These are phyloP conservation scores for Prunus mongolica DNA, from an alignment of 306 rosid species.

Conservation along the genomic window DNA sequence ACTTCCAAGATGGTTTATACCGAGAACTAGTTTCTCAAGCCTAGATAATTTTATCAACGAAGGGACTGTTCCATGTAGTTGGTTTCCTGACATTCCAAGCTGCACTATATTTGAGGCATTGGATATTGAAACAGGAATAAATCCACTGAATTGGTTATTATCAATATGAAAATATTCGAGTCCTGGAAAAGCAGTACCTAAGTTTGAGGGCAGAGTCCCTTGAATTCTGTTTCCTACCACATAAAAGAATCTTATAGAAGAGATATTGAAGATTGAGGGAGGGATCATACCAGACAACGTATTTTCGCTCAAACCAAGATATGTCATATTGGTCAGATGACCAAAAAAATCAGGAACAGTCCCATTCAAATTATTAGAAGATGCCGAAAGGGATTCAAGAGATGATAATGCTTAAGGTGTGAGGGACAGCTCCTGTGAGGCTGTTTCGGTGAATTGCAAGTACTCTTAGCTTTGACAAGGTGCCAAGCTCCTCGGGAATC, in stretches of 20 bases:
- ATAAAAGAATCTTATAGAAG: not conserved
- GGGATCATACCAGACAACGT: not conserved
- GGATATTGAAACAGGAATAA: not conserved
- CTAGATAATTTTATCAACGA: not conserved
- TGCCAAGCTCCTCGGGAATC: not conserved
- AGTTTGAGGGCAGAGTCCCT: constrained; percentile 8
- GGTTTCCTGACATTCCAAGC: not conserved
- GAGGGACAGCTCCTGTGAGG: not conserved
- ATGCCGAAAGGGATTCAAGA: not conserved
- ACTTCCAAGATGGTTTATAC: not conserved
- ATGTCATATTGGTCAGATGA: not conserved
- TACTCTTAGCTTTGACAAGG: not conserved
- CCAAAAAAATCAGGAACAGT: not conserved
- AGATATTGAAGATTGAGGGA: not conserved
- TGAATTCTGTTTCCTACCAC: not conserved
- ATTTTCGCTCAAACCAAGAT: not conserved
- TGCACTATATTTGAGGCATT: not conserved
- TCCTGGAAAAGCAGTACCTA: not conserved
- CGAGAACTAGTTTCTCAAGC: not conserved
- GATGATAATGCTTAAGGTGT: not conserved
- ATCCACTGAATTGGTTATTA: not conserved
- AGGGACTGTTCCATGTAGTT: not conserved
- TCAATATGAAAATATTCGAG: not conserved
- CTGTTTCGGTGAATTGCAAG: not conserved
- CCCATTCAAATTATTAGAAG: not conserved